Evolutionary conservation across 129 eudicot genomes (phyloP), one percentile per base, ranked within the genome.

Genomic region (Escallonia rubra): DNA sequence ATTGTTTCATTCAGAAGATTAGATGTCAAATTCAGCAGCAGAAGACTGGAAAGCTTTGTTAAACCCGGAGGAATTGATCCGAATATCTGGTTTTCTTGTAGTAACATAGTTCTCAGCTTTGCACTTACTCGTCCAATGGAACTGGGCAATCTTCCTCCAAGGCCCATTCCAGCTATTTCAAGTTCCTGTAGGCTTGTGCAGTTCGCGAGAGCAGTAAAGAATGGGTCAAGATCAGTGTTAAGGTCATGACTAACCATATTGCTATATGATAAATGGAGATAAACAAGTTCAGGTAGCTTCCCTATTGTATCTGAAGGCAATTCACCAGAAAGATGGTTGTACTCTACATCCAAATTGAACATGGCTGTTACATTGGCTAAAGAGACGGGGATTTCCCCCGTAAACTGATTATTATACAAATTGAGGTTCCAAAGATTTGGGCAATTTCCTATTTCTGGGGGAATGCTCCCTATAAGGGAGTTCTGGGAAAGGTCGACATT

Each of bases 401-500:
- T 14, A 11, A 73, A 47, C 10, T 55, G 66, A 62, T 73, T 64
- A 34, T 57, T 44, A 39, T 43, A 52, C 44, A 72, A 55, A 12
- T 72, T 63, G 69, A 72, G 63, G 38, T 61, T 43, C 69, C 56
- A 44, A 34, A 72, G 7, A 7, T 52, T 8, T 2, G 9, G 34
- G 13, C 53, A 63, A 52, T n/a, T 49, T 14, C 87, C 87, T 6
- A 85, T 81, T 56, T 73, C 84, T n/a, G 64, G 13, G n/a, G 91
- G 91, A 49, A 85, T 79, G 14, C 60, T 73, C 16, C 91, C 83
- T 0, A n/a, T 38, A 34, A 82, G 76, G 2, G 49, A 34, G 51
- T 85, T 85, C 12, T 40, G 52, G 39, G 88, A 79, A 13, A 82
- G 80, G 72, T 86, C 91, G 12, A 86, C 66, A 46, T 79, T 82